Conservation (phyloP, 495 filamentous ascomycete genomes). For the Xylaria grammica region DNA sequence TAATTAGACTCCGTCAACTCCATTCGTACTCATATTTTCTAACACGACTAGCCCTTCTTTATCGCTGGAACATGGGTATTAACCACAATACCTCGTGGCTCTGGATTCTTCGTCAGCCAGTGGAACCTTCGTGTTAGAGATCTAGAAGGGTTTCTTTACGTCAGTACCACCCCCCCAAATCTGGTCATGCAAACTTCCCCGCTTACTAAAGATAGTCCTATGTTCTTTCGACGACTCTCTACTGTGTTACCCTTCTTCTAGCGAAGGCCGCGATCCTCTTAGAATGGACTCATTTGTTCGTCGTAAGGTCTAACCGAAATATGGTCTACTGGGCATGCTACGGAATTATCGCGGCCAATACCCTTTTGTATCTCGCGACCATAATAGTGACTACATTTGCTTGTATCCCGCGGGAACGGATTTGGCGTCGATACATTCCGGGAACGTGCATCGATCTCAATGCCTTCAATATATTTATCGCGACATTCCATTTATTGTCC, state of each 20-base stretch:
- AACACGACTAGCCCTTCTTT: slow-evolving; percentile 7
- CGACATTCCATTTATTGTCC: background rate
- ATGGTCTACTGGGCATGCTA: slow-evolving; percentile 13
- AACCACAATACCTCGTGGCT: background rate
- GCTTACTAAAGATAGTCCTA: slow-evolving; percentile 2
- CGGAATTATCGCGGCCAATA: background rate
- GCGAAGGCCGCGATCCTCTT: background rate
- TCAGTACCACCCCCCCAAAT: background rate
- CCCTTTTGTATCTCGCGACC: background rate
- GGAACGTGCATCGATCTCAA: background rate
- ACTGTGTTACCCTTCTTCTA: background rate
- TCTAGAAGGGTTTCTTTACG: slow-evolving; percentile 2
- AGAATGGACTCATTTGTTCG: background rate
- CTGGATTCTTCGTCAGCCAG: slow-evolving; percentile 11
- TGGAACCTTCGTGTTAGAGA: background rate
- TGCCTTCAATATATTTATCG: background rate
- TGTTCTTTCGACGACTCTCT: background rate
- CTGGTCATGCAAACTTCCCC: too few species aligned
- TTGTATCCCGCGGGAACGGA: background rate
- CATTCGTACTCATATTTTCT: background rate
- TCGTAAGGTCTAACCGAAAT: background rate
- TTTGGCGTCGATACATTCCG: background rate
- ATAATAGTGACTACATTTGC: background rate
- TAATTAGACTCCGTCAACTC: background rate
- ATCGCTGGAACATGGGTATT: background rate